Conservation (phyloP, 129 eudicot genomes). For the Tagetes patula region DNA sequence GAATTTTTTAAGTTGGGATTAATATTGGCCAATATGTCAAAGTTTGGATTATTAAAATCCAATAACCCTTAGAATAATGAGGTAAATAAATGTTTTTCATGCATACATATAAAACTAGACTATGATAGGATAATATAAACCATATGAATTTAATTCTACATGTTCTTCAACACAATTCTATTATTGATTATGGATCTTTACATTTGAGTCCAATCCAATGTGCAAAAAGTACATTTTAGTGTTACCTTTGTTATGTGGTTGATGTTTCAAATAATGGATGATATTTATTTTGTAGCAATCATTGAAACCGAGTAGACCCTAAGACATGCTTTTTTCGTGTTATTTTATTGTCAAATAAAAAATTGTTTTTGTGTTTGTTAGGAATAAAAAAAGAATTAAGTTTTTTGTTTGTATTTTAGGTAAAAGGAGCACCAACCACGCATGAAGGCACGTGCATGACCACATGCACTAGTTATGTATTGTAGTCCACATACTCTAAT, state of each 20-base stretch:
- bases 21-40: too few species aligned
- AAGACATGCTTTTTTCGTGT: background rate
- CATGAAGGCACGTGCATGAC: constrained; percentile 13
- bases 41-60: too few species aligned
- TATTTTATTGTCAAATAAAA: background rate
- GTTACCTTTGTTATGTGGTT: background rate
- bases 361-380: background rate
- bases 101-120: too few species aligned
- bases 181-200: too few species aligned
- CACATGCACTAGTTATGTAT: background rate
- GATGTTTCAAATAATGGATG: background rate
- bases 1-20: too few species aligned
- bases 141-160: too few species aligned
- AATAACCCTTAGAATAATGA: too few species aligned
- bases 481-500: background rate
- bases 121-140: too few species aligned
- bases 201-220: too few species aligned
- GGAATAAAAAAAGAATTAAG: background rate
- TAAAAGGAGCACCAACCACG: background rate
- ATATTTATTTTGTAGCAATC: background rate
- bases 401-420: background rate
- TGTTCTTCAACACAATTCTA: too few species aligned
- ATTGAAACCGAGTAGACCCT: constrained; percentile 10
- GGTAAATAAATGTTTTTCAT: too few species aligned
- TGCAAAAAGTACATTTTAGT: background rate